Evolutionary conservation across 2,329 filamentous ascomycete genomes (phyloP), one percentile per base, ranked within the genome.

Genomic region (Xylaria arbuscula): DNA sequence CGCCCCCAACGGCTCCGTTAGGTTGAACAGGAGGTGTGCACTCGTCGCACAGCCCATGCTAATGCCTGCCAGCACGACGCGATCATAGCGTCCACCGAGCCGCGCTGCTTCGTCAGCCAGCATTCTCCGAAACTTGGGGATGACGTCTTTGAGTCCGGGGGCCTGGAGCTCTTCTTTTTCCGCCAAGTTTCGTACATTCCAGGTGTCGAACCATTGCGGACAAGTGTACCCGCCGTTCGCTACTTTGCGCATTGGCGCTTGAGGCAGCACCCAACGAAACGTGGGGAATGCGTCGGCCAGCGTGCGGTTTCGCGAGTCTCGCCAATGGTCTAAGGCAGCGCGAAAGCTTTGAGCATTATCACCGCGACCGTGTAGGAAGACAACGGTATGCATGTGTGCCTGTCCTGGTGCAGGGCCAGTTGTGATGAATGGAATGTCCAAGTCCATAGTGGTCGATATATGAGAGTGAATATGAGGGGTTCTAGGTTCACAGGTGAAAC

Each of bases 141-240:
- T 78, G 59, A 79, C 80, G n/a, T 83, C 80, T 40, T 69, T 72
- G 8, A 87, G 74, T 0, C 84, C 84, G 0, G 73, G 66, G 0
- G 75, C 74, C 72, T 85, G 83, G 1, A 83, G 68, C 1, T 83
- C 80, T 65, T 86, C 82, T 13, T 76, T 73, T 15, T 80, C 73
- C 2, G 76, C 51, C 17, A 83, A 81, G 62, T 83, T 73, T 19
- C 73, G 69, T 1, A 81, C 75, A 59, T 83, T 81, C 78, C 80
- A 84, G 19, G 85, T 79, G 71, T 87, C 84, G 73, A 87, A 87
- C 85, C 84, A 87, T 71, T 85, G 83, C 15, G 80, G 78, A 64
- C 71, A 71, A 2, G 71, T 72, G 13, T 77, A 74, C 54, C 74
- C 71, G 54, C 66, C 34, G 65, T 66, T 59, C 56, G 79, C 77